These are phyloP conservation scores for Yamadazyma buinensis DNA, from an alignment of 1,139 yeast genomes.

Conservation along the genomic window DNA sequence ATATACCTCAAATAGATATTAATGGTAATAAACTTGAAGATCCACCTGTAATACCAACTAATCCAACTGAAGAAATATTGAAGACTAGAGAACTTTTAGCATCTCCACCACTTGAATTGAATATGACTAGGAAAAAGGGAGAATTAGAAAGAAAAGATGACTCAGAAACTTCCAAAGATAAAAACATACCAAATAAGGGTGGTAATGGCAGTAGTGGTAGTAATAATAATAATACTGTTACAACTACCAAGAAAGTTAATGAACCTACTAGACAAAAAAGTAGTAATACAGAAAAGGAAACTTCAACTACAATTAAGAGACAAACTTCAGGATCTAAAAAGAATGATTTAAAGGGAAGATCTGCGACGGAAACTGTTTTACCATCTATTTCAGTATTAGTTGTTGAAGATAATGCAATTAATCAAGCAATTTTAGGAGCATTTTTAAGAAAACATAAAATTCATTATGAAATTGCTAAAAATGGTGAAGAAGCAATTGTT, in stretches of 20 bases:
- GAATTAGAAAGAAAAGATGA: background rate
- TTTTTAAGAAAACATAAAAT: slow-evolving; percentile 84
- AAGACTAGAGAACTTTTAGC: background rate
- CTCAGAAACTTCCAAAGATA: background rate
- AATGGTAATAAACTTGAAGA: slow-evolving; percentile 4
- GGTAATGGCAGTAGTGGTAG: background rate
- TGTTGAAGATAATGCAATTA: slow-evolving; percentile 94
- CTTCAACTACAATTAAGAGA: slow-evolving; percentile 6
- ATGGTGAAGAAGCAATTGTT: slow-evolving; percentile 89
- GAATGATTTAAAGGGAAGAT: slow-evolving; percentile 5
- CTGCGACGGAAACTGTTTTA: slow-evolving; percentile 32
- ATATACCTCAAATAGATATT: slow-evolving; percentile 11
- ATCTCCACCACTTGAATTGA: background rate
- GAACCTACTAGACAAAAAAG: background rate
- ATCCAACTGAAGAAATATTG: slow-evolving; percentile 1
- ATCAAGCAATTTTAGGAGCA: slow-evolving; percentile 91
- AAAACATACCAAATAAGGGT: background rate
- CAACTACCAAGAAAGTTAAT: background rate
- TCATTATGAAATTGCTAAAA: slow-evolving; percentile 80
- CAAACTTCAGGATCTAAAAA: slow-evolving; percentile 13
- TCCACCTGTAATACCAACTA: slow-evolving; percentile 3
- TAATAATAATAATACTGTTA: background rate
- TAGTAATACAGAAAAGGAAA: background rate
- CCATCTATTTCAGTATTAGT: slow-evolving; percentile 89
- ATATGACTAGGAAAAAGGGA: background rate